Base-by-base conservation (phyloP, 768 basidiomycete species). In the Boletus speciosus region DNA sequence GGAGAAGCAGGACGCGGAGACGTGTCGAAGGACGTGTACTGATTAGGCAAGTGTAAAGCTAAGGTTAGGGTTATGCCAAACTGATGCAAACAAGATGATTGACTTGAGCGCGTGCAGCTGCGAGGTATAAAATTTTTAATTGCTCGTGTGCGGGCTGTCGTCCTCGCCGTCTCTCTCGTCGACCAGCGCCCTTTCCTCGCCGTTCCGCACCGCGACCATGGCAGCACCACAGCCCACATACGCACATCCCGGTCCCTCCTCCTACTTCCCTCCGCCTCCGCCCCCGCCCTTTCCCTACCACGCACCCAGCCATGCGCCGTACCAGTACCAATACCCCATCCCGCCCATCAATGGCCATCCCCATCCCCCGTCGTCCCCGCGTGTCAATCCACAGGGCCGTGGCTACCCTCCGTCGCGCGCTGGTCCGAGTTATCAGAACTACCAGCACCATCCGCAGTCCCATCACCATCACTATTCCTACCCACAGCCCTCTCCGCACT, bases 291-390 rank as follows among this genome's bases (percentile, higher is more conserved):
- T 71, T 48, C 65, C 74, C 49, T 76, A 72, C n/a, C 45, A 45
- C 34, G 5, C 70, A 29, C 72, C 75, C 9, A 34, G 34, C 35
- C 46, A 47, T 36, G 35, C 47, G 16, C 47, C 70, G 39, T 71
- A 68, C 55, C 73, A 69, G 52, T 74, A 68, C 41, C 74, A 70
- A 55, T 76, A 78, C 63, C 60, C 73, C 37, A 68, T 76, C 40
- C 71, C 73, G 6, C 78, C 75, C 49, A 37, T 48, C 47, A 48
- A 29, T 2, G 47, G 25, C 25, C 47, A 47, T 34, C 31, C 44
- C 21, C 46, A 47, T 6, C 47, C 47, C 34, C 47, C 47, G 5
- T 69, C 74, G 49, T 69, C 76, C 16, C 71, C 74, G 51, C 73
- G 73, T 46, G 59, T 72, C 16, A 69, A 64, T 41, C 62, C 59